Evolutionary conservation across 1,284 basidiomycete genomes (phyloP).

Genomic region (Irpex rosettiformis): DNA sequence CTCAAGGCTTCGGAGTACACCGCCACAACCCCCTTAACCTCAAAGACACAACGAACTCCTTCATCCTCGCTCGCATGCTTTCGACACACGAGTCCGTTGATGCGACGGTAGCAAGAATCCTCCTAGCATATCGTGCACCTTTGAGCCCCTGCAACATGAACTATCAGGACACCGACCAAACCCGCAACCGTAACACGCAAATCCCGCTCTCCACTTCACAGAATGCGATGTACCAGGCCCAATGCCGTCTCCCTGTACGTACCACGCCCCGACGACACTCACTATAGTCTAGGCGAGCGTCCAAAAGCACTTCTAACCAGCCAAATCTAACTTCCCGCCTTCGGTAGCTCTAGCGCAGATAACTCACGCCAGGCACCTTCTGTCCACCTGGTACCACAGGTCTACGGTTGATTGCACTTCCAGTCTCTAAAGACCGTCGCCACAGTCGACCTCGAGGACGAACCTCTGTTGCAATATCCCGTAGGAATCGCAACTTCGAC

Average conservation of each 20-base stretch:
- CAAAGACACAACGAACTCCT: neutral
- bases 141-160: neutral
- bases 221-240: neutral
- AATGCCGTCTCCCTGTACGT: constrained; percentile 11
- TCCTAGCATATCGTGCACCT: neutral
- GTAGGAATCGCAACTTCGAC: constrained; percentile 24
- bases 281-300: neutral
- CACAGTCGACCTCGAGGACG: constrained; percentile 12
- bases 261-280: neutral
- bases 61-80: constrained; percentile 1
- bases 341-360: neutral
- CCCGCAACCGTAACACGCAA: neutral
- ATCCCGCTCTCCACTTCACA: constrained; percentile 7
- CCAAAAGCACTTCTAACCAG: neutral
- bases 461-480: constrained; percentile 20
- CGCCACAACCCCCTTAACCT: constrained; percentile 2
- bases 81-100: neutral
- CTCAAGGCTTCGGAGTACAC: constrained; percentile 16
- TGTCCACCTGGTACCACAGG: neutral
- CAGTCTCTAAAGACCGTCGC: neutral
- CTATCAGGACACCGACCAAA: neutral
- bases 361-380: neutral
- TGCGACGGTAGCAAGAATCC: constrained; percentile 10
- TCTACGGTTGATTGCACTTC: neutral
- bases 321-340: constrained; percentile 2